phyloP scores from a whole-genome alignment of 306 rosid genomes.

The Casuarina equisetifolia region DNA sequence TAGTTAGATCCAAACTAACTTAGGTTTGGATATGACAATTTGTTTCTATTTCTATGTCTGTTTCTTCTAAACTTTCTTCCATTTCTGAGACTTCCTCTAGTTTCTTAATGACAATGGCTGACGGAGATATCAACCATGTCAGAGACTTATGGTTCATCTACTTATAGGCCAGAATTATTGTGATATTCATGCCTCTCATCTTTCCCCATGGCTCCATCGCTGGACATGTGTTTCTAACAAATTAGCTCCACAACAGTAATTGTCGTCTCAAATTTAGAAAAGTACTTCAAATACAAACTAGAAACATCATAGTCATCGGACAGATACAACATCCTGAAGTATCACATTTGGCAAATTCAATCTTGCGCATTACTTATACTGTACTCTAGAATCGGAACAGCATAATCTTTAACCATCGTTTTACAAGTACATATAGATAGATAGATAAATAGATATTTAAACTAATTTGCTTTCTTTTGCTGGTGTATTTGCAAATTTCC shows the following conservation, averaged over 20 bases:
- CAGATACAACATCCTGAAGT: background rate
- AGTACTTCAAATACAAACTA: background rate
- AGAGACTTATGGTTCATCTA: no score
- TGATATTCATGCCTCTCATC: no score
- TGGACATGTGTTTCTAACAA: background rate
- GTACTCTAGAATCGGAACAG: background rate
- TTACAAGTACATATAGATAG: background rate
- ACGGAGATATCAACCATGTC: no score
- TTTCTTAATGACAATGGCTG: no score
- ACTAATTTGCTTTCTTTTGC: slow-evolving; percentile 1
- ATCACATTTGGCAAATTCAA: background rate
- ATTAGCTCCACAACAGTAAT: background rate
- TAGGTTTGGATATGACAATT: no score
- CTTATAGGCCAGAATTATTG: no score
- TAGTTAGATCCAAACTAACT: no score
- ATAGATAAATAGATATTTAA: background rate
- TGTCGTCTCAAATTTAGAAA: background rate
- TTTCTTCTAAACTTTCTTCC: no score
- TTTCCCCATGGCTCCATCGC: no score
- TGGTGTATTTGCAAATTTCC: slow-evolving; percentile 64
- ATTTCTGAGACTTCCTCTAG: no score
- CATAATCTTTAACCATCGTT: background rate
- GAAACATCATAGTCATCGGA: no score
- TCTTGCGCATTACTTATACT: background rate
- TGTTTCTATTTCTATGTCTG: no score